Conservation (phyloP, 2,329 filamentous ascomycete genomes). For the Colletotrichum higginsianum region DNA sequence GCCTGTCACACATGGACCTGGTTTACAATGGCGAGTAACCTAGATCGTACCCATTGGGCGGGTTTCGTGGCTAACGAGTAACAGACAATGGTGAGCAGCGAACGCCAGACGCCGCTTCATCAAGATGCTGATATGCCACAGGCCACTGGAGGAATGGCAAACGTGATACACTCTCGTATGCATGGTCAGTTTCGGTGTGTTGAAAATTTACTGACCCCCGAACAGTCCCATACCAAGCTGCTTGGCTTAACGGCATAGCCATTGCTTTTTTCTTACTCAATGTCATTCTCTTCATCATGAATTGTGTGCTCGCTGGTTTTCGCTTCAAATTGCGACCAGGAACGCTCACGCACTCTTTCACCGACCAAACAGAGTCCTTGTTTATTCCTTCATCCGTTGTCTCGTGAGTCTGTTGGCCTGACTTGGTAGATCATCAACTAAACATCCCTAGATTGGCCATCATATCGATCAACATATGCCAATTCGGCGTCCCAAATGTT, state of each 20-base stretch:
- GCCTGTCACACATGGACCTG: slow-evolving; percentile 79
- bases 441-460: slow-evolving; percentile 74
- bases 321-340: slow-evolving; percentile 80
- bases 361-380: slow-evolving; percentile 83
- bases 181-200: slow-evolving; percentile 62
- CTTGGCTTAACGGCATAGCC: slow-evolving; percentile 72
- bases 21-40: slow-evolving; percentile 71
- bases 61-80: slow-evolving; percentile 38
- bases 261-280: slow-evolving; percentile 75
- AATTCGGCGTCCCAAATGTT: slow-evolving; percentile 78
- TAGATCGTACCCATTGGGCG: neutral
- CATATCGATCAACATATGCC: slow-evolving; percentile 82
- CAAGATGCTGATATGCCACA: slow-evolving; percentile 45
- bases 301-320: slow-evolving; percentile 75
- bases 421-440: neutral
- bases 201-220: slow-evolving; percentile 69
- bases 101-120: neutral
- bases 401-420: slow-evolving; percentile 54
- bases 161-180: slow-evolving; percentile 69
- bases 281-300: slow-evolving; percentile 72
- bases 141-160: slow-evolving; percentile 71
- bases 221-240: slow-evolving; percentile 66
- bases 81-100: slow-evolving; percentile 52
- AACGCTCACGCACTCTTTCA: slow-evolving; percentile 79
- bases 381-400: slow-evolving; percentile 79